phyloP scores from a whole-genome alignment of 2,329 filamentous ascomycete species.

The Penicillium sclerotiorum region DNA sequence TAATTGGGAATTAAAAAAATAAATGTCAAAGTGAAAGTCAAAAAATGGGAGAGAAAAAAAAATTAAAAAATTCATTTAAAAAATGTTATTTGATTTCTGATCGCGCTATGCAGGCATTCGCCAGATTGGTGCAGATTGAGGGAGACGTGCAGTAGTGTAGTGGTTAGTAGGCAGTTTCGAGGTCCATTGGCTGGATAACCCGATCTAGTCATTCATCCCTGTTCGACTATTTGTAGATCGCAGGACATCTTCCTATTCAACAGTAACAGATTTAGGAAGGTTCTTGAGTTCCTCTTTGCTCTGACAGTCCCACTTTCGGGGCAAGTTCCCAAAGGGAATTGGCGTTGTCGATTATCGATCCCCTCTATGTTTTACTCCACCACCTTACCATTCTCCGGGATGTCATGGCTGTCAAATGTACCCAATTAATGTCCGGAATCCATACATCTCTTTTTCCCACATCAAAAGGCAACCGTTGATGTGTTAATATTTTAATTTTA shows the following conservation, averaged over 20 bases:
- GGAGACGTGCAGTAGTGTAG: slow-evolving; percentile 21
- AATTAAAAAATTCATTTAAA: no score
- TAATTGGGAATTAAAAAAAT: no score
- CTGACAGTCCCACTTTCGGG: slow-evolving; percentile 10
- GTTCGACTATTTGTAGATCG: slow-evolving; percentile 11
- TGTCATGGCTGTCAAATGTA: slow-evolving; percentile 8
- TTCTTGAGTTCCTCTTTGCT: no score
- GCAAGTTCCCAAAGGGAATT: slow-evolving; percentile 10
- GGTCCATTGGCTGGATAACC: not conserved
- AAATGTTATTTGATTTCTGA: slow-evolving; percentile 10
- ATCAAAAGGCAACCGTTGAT: not conserved
- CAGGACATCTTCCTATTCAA: no score
- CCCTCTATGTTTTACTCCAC: slow-evolving; percentile 2
- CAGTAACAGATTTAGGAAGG: no score
- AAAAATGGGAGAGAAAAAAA: no score
- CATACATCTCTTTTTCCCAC: no score
- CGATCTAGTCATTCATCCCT: slow-evolving; percentile 19
- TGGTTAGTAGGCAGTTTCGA: slow-evolving; percentile 3
- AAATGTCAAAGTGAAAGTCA: no score
- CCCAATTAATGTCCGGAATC: not conserved
- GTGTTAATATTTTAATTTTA: no score
- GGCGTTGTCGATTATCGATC: slow-evolving; percentile 24
- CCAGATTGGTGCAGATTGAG: slow-evolving; percentile 12
- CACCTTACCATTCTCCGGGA: not conserved
- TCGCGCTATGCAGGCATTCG: slow-evolving; percentile 17